phyloP scores from a whole-genome alignment of 148 eudicot species.

The Limonium bicolor region DNA sequence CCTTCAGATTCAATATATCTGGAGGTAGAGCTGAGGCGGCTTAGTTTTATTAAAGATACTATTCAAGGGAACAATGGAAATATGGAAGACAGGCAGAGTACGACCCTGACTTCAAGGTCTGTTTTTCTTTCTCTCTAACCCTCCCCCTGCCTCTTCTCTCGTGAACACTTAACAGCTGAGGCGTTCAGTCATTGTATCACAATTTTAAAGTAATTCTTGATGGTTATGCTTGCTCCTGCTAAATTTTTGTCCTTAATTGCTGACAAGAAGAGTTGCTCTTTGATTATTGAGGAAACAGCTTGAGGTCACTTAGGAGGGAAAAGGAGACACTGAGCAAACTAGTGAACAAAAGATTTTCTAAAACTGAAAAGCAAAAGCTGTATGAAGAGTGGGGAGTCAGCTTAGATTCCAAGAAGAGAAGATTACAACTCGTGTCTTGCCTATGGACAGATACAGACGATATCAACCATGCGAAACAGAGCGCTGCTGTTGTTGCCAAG shows the following conservation, averaged over 20 bases:
- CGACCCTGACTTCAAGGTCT: slow-evolving; percentile 63
- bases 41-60: slow-evolving; percentile 68
- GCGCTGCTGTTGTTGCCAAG: slow-evolving; percentile 56
- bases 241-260: not conserved
- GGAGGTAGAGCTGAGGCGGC: slow-evolving; percentile 90
- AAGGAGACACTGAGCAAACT: slow-evolving; percentile 58
- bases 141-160: not conserved
- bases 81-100: slow-evolving; percentile 39
- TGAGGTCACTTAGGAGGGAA: slow-evolving; percentile 55
- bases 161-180: not conserved
- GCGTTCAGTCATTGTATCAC: not conserved
- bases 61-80: slow-evolving; percentile 24
- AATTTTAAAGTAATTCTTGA: not conserved
- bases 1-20: slow-evolving; percentile 83
- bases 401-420: slow-evolving; percentile 47
- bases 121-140: not conserved
- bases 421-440: slow-evolving; percentile 42
- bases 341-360: slow-evolving; percentile 48
- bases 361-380: slow-evolving; percentile 39
- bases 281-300: slow-evolving; percentile 25
- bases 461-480: slow-evolving; percentile 31
- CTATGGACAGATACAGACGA: slow-evolving; percentile 52
- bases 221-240: not conserved
- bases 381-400: slow-evolving; percentile 54
- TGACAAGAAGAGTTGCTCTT: not conserved